A percentile compares a stretch with the other conserved stretches of the same genome.
These are phyloP conservation scores for Brassica hybrid DNA, from an alignment of 441 rosid species.

Conservation along the genomic window DNA sequence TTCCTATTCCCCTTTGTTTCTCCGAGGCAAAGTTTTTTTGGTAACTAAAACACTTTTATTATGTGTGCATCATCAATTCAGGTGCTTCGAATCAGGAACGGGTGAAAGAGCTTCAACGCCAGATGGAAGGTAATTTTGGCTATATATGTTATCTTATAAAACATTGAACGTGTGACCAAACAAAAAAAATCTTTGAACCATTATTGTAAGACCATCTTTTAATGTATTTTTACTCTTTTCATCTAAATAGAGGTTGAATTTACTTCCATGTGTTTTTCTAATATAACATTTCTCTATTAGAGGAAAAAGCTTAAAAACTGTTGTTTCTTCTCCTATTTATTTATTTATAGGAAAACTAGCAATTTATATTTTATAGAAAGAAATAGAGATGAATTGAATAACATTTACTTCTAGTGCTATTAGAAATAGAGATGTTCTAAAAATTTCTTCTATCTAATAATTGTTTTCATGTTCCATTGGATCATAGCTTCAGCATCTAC, in stretches of 20 bases:
- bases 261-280: no score
- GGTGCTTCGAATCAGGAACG: background rate
- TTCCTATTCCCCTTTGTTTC: background rate
- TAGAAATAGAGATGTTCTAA: background rate
- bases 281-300: no score
- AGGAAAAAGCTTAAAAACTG: no score
- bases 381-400: no score
- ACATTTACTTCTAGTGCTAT: background rate
- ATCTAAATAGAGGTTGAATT: no score
- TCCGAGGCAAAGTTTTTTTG: background rate
- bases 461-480: background rate
- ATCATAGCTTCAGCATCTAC: constrained; percentile 3
- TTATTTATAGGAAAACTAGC: background rate
- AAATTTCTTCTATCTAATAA: background rate
- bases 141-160: background rate
- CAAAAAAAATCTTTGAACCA: background rate
- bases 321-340: no score
- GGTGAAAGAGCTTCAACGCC: background rate
- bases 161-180: background rate
- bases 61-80: background rate
- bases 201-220: background rate
- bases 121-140: background rate
- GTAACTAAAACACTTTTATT: background rate
- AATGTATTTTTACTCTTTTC: no score
- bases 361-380: no score